Percentiles rank a stretch among this genome's conserved stretches.
phyloP scores from a whole-genome alignment of 2,329 filamentous ascomycete genomes.

The Penicillium sp. region DNA sequence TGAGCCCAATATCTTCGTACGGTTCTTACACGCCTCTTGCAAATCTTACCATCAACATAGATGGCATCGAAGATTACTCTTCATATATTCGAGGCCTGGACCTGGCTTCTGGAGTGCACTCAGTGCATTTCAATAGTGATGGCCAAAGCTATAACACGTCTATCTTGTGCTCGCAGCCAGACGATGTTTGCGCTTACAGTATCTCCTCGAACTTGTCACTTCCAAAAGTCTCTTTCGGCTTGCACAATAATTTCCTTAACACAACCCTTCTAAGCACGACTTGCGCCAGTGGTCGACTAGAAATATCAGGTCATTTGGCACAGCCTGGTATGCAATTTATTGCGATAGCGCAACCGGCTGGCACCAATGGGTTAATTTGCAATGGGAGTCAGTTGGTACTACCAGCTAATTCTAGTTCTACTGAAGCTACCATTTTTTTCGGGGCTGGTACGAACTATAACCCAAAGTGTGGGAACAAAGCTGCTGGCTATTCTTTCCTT shows the following conservation, averaged over 20 bases:
- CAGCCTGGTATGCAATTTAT: slow-evolving; percentile 25
- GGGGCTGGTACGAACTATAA: slow-evolving; percentile 54
- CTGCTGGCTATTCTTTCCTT: slow-evolving; percentile 52
- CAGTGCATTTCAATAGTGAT: slow-evolving; percentile 3
- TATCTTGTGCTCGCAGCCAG: slow-evolving; percentile 36
- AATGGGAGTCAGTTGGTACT: background rate
- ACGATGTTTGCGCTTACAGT: slow-evolving; percentile 47
- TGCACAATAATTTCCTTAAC: slow-evolving; percentile 49
- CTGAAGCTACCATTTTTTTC: slow-evolving; percentile 43
- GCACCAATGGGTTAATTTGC: background rate
- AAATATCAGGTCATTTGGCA: slow-evolving; percentile 3
- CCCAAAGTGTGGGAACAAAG: slow-evolving; percentile 52
- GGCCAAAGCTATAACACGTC: slow-evolving; percentile 7
- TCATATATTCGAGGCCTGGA: slow-evolving; percentile 24
- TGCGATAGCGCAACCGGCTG: slow-evolving; percentile 21
- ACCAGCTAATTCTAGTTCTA: background rate
- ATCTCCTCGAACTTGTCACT: slow-evolving; percentile 37
- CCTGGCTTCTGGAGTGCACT: slow-evolving; percentile 13
- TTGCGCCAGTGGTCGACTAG: slow-evolving; percentile 25
- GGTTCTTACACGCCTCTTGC: slow-evolving; percentile 28
- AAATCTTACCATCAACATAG: slow-evolving; percentile 27
- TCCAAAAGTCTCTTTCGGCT: slow-evolving; percentile 45
- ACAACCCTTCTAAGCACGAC: slow-evolving; percentile 37
- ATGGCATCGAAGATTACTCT: slow-evolving; percentile 2
- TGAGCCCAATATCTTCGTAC: slow-evolving; percentile 20